Base-by-base conservation (phyloP, 1,284 basidiomycete genomes). In the Irpex sp. region DNA sequence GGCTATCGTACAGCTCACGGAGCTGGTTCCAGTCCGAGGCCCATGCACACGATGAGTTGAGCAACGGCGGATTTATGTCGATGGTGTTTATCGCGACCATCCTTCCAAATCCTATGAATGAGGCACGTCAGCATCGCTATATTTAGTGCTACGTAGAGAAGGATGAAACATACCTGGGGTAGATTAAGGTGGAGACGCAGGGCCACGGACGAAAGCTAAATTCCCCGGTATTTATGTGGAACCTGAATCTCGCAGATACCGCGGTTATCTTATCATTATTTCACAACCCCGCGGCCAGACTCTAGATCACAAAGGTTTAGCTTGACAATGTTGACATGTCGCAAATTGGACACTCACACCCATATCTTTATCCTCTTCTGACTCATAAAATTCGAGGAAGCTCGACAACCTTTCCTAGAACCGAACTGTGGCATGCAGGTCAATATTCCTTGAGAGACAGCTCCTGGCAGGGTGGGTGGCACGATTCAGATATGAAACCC, bases 11-110 rank as follows among this genome's bases (percentile, higher is more conserved):
- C 52, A 93, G 75, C 28, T 78, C 80, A 35, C 76, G 73, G 18
- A 93, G 79, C 63, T 93, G 85, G 16, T 77, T 67, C 28, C 80
- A 73, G 65, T 87, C 82, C 2, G 88, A 88, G 3, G 90, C 87
- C 90, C 90, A 93, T 14, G 85, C 84, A 66, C 87, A 90, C 12
- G 91, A 86, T 1, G 88, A 81, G 69, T 93, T 93, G 63, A 92
- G 76, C 51, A 93, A 72, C 8, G 87, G 78, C 7, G 88, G 89
- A n/a, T 72, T 60, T 56, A 83, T 68, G n/a, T 66, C 55, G 57
- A 88, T 73, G 23, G 75, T 78, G 65, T 81, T 78, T 61, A 87
- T 77, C 52, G 72, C 68, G 60, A 79, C 81, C 82, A 86, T 86
- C 19, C 2, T 14, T 37, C 33, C 14, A n/a, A 18, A 16, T 52